Evolutionary conservation across 1,284 basidiomycete species (phyloP), one percentile per base, ranked within the genome.

Genomic region (Cryptococcus jaspeensis): DNA sequence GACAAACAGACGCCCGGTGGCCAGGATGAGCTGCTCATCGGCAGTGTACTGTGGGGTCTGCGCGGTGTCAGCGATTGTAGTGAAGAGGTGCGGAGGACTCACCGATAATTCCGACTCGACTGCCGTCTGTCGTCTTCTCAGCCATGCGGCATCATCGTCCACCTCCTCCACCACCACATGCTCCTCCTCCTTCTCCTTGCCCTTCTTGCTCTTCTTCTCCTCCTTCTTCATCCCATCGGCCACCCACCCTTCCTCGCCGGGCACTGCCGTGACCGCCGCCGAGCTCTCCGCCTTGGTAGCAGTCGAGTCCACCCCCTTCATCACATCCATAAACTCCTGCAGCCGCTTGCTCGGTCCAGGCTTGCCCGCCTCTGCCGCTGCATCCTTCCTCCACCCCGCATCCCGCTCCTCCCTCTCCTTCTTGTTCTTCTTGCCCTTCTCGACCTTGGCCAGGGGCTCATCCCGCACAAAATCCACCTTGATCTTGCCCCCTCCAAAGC

Each of bases 1-100:
- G 6, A 98, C 80, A 72, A 98, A 98, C 5, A 98, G 79, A 1
- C 95, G 85, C 0, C 85, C 84, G 0, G 90, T 92, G 56, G 84
- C 83, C 23, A 89, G 79, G 55, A 97, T 92, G 0, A 85, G 85
- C 35, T 62, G 50, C 53, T 83, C 81, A 59, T 80, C 84, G 0
- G 80, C 79, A 41, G 62, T 64, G 25, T 63, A 32, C 52, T 60
- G 50, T 12, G 55, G 36, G 16, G 45, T 36, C 59, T 57, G 32
- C 35, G n/a, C 12, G 18, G 13, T 46, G 9, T n/a, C 28, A 41
- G 22, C 28, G 8, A 9, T 41, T 3, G 46, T 3, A 15, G 25
- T 2, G 3, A 37, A n/a, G 32, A n/a, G 22, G 39, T 53, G 28
- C 18, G 37, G 35, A 7, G n/a, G 22, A 69, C 67, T 16, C 60